These are phyloP conservation scores for Neurospora sp. DNA, from an alignment of 495 filamentous ascomycete genomes.

Conservation along the genomic window DNA sequence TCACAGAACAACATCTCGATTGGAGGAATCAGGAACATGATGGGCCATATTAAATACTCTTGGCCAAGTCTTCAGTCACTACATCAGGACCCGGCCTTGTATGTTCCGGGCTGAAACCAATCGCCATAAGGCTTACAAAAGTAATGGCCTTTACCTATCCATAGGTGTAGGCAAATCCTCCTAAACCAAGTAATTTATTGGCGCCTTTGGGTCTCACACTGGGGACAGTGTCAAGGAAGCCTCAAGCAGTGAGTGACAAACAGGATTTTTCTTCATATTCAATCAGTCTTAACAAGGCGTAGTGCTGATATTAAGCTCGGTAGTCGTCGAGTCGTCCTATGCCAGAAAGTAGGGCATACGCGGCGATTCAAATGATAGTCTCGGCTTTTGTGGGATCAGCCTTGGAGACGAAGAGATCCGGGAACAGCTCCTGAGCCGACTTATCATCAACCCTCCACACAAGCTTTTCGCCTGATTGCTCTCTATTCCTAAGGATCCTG, in stretches of 20 bases:
- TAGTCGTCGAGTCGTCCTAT: slow-evolving; percentile 3
- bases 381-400: neutral
- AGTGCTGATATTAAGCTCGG: neutral
- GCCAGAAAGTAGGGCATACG: neutral
- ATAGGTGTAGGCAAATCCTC: neutral
- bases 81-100: neutral
- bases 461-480: slow-evolving; percentile 38
- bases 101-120: neutral
- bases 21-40: neutral
- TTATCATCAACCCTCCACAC: slow-evolving; percentile 36
- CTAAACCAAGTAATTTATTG: neutral
- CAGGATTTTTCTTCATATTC: neutral
- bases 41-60: neutral
- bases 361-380: neutral
- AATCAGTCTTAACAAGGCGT: neutral
- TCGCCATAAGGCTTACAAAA: neutral
- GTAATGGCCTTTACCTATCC: neutral
- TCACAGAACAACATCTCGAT: neutral
- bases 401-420: neutral
- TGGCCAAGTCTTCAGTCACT: neutral
- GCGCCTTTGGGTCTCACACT: neutral
- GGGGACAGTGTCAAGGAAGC: neutral
- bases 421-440: neutral
- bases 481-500: slow-evolving; percentile 28
- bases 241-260: neutral